These are phyloP conservation scores for Boletus rubescentipes DNA, from an alignment of 768 basidiomycete species.

Conservation along the genomic window DNA sequence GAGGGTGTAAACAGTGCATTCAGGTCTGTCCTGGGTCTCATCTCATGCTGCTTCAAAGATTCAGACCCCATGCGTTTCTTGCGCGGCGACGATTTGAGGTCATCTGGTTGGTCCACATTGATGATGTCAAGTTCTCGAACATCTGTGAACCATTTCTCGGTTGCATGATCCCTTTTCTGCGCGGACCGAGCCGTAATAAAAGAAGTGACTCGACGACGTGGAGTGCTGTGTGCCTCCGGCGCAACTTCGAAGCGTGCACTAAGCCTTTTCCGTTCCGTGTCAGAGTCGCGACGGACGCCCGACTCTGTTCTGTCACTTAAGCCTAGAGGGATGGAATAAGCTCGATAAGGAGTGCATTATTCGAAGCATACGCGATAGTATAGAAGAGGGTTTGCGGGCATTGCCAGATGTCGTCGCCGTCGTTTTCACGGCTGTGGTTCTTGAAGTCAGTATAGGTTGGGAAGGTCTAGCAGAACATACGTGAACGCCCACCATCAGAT, in stretches of 20 bases:
- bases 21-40: conserved; percentile 24
- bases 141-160: conserved; percentile 25
- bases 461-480: background rate
- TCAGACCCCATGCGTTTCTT: conserved; percentile 1
- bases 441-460: conserved; percentile 2
- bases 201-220: conserved; percentile 12
- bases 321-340: conserved; percentile 11
- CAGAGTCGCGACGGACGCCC: conserved; percentile 1
- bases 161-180: conserved; percentile 20
- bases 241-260: background rate
- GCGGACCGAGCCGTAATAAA: conserved; percentile 25
- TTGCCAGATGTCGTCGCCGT: background rate
- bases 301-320: conserved; percentile 12
- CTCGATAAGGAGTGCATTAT: background rate
- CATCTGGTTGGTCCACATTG: background rate
- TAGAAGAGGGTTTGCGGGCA: background rate
- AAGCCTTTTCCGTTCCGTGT: conserved; percentile 1
- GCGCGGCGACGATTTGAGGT: background rate
- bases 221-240: background rate
- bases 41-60: conserved; percentile 15
- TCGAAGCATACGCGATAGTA: conserved; percentile 26
- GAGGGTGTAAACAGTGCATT: conserved; percentile 17
- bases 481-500: background rate
- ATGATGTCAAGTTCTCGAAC: conserved; percentile 21
- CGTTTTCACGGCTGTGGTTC: conserved; percentile 1